Conservation (phyloP, 495 filamentous ascomycete species). For the Tuber aestivum region DNA sequence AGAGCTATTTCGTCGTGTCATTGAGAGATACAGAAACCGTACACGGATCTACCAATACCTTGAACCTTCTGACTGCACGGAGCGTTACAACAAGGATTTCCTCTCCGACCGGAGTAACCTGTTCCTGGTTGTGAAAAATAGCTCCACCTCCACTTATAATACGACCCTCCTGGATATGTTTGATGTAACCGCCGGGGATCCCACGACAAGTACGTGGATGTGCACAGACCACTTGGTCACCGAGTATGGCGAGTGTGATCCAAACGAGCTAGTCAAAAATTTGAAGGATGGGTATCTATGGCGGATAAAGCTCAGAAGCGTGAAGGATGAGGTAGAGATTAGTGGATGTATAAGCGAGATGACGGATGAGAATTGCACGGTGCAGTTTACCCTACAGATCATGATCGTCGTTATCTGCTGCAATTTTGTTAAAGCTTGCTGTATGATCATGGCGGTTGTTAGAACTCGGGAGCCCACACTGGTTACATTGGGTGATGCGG, state of each 20-base stretch:
- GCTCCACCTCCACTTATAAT: background rate
- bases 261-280: background rate
- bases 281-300: background rate
- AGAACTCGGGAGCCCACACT: slow-evolving; percentile 16
- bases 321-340: background rate
- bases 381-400: slow-evolving; percentile 43
- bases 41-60: background rate
- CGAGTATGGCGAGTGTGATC: no score
- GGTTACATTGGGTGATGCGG: slow-evolving; percentile 13
- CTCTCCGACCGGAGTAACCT: background rate
- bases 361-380: slow-evolving; percentile 18
- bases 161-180: background rate
- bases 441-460: slow-evolving; percentile 37
- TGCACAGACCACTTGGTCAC: no score
- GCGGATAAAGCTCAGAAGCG: background rate
- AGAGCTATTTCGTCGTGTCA: background rate
- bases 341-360: slow-evolving; percentile 3
- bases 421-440: background rate
- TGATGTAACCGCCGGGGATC: background rate
- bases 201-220: no score
- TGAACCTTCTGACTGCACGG: background rate
- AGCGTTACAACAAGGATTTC: background rate
- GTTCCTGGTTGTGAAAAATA: background rate
- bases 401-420: slow-evolving; percentile 21
- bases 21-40: background rate